Percentiles rank a stretch among this genome's conserved stretches.
phyloP scores from a whole-genome alignment of 2,329 filamentous ascomycete species.

The Neurospora crassa region DNA sequence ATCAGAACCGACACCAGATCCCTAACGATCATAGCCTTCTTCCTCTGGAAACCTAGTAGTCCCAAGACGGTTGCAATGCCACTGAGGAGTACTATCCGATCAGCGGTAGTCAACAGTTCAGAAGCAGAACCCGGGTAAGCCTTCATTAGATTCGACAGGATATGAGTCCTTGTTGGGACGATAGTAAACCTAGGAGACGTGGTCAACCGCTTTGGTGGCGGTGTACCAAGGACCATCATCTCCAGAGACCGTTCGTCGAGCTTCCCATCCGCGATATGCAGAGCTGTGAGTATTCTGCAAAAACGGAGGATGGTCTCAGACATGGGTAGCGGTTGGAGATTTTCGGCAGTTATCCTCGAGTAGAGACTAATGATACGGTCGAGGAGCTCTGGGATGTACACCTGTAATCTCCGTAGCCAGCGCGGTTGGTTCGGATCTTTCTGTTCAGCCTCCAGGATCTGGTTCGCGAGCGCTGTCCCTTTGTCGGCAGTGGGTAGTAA shows the following conservation, averaged over 20 bases:
- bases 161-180: constrained; percentile 49
- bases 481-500: constrained; percentile 44
- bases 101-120: constrained; percentile 60
- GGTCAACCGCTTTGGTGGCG: constrained; percentile 39
- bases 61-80: constrained; percentile 84
- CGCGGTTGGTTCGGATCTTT: constrained; percentile 39
- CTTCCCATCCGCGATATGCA: constrained; percentile 56
- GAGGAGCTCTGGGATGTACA: constrained; percentile 60
- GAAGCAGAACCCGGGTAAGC: constrained; percentile 60
- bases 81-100: constrained; percentile 69
- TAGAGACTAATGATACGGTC: constrained; percentile 69
- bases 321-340: constrained; percentile 59
- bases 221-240: constrained; percentile 54
- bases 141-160: constrained; percentile 55
- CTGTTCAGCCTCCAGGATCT: constrained; percentile 29
- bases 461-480: constrained; percentile 20
- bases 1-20: constrained; percentile 79
- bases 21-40: constrained; percentile 82
- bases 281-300: constrained; percentile 56
- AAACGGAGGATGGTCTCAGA: constrained; percentile 68
- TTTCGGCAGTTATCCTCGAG: constrained; percentile 59
- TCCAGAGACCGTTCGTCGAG: constrained; percentile 52
- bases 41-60: constrained; percentile 68
- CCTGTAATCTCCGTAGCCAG: constrained; percentile 44
- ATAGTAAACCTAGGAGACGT: constrained; percentile 48